Conservation (phyloP, 371 early-diverging fungal species). For the Rhizopus sp. region DNA sequence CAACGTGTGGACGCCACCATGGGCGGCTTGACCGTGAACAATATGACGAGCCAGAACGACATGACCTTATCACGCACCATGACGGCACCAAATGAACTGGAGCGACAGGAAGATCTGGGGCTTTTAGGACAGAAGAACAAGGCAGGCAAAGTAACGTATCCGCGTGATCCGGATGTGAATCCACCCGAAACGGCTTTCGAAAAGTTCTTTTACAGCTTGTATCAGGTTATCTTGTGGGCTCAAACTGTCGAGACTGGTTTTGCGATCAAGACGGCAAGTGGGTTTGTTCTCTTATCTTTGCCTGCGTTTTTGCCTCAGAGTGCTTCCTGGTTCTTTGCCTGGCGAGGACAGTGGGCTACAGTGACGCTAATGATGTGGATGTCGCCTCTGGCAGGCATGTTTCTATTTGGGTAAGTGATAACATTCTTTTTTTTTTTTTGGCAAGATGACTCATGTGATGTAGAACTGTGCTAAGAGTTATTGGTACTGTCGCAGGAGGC, state of each 20-base stretch:
- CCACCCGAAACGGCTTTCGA: constrained; percentile 34
- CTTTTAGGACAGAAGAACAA: constrained; percentile 4
- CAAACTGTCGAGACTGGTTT: constrained; percentile 26
- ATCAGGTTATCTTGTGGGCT: constrained; percentile 28
- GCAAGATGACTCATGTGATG: not conserved
- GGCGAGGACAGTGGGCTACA: constrained; percentile 49
- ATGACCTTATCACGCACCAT: constrained; percentile 18
- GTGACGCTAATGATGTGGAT: constrained; percentile 47
- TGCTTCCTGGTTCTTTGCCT: constrained; percentile 38
- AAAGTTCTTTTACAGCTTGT: constrained; percentile 23
- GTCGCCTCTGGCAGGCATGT: constrained; percentile 40
- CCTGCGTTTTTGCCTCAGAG: constrained; percentile 36
- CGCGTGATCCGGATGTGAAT: constrained; percentile 46
- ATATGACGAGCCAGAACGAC: not conserved
- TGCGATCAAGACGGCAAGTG: constrained; percentile 42
- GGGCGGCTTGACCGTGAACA: constrained; percentile 15
- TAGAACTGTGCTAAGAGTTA: constrained; percentile 33
- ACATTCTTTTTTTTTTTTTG: not conserved
- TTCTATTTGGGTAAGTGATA: constrained; percentile 33
- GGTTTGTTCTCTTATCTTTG: constrained; percentile 33
- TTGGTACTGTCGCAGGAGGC: constrained; percentile 40
- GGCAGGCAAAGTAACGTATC: constrained; percentile 9
- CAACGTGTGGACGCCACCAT: constrained; percentile 21
- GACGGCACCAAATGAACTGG: constrained; percentile 5
- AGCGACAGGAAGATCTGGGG: not conserved